Evolutionary conservation across 768 basidiomycete genomes (phyloP), one percentile per base, ranked within the genome.

Genomic region (Lentinula detonsa): DNA sequence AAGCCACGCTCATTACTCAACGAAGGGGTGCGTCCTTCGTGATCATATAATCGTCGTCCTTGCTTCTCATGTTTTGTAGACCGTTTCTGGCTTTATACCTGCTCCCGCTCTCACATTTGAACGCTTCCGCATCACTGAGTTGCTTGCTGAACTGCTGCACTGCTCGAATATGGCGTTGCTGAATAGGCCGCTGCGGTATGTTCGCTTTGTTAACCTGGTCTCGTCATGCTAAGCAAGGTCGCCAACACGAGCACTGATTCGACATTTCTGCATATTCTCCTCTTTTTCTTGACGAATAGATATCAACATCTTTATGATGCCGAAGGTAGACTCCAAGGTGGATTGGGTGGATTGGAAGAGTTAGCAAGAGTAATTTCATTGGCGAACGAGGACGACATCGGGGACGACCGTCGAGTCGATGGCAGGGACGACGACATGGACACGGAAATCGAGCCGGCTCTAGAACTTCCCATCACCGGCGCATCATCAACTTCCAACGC

Each of bases 81-180:
- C 33, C 45, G 39, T 13, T 35, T 5, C 42, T 46, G 28, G n/a
- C n/a, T 45, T 15, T 5, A 35, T 37, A 15, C 46, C 45, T 28
- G n/a, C 48, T n/a, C 33, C 57, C 1, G 94, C 95, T 0, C 84
- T 99, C 31, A 98, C 97, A 1, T 85, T 95, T 61, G 97, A 98
- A 71, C 88, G 97, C 15, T 97, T 93, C 73, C 86, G 96, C 9
- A 94, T 98, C 67, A 92, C 94, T 74, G 97, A 99, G 73, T 80
- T 99, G 11, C 95, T 96, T 67, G 97, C 96, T 18, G 97, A 99
- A 70, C 85, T 99, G 5, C 76, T 98, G 28, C 97, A 99, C 69
- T 97, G 95, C 71, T 98, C 97, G 16, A 98, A 97, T 68, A 98
- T 99, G 96, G 87, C 91, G 5, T 82, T 98, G 23, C 79, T 98